These are phyloP conservation scores for Trichoderma guizhouense DNA, from an alignment of 2,329 filamentous ascomycete genomes.

Conservation along the genomic window DNA sequence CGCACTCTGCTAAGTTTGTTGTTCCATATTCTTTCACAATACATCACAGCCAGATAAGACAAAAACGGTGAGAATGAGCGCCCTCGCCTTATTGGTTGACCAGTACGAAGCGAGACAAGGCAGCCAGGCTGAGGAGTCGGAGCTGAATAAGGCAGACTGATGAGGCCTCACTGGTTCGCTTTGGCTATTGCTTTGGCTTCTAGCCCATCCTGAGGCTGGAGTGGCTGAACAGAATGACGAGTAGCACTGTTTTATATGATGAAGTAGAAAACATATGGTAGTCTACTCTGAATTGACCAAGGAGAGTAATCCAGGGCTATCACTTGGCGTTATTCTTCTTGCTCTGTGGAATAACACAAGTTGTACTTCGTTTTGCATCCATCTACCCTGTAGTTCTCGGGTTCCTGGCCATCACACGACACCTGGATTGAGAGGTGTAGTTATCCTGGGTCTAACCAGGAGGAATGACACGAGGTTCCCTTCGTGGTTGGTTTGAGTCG, in stretches of 20 bases:
- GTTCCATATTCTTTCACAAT: not conserved
- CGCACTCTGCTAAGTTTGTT: not conserved
- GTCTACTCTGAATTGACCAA: not conserved
- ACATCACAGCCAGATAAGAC: not conserved
- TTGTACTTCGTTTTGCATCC: not conserved
- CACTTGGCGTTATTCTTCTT: not conserved
- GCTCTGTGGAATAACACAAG: not conserved
- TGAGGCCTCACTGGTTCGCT: not conserved
- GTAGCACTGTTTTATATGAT: not conserved
- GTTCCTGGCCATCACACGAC: not conserved
- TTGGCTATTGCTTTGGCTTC: not conserved
- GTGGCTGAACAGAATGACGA: not conserved
- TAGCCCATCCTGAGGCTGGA: not conserved
- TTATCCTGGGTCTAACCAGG: not conserved
- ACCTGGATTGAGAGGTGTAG: not conserved
- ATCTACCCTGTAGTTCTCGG: not conserved
- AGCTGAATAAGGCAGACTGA: not conserved
- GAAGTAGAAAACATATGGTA: not conserved
- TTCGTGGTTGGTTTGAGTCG: not conserved
- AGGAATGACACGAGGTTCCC: not conserved
- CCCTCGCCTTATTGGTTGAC: not conserved
- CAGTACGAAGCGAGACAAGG: not conserved
- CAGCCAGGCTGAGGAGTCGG: not conserved
- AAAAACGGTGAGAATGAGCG: conserved; percentile 7
- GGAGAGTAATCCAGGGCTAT: not conserved